A percentile compares a stretch with the other conserved stretches of the same genome.
Conservation (phyloP, 2,329 filamentous ascomycete species). For the Nigrograna mackinnonii region DNA sequence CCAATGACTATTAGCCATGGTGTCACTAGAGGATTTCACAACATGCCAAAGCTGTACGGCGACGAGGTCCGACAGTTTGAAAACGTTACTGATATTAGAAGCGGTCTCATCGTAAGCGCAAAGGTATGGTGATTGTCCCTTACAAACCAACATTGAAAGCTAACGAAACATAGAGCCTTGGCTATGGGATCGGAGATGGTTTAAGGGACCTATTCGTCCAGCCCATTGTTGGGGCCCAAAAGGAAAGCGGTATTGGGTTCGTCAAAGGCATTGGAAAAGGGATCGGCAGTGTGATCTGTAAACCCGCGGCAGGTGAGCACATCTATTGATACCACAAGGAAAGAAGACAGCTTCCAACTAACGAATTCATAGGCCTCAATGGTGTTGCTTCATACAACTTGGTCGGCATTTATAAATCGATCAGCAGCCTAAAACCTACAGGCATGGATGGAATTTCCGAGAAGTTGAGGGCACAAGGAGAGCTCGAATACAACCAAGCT, state of each 20-base stretch:
- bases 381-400: constrained; percentile 64
- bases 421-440: constrained; percentile 26
- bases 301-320: constrained; percentile 66
- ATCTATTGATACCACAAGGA: not conserved
- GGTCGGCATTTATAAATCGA: constrained; percentile 64
- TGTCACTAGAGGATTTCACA: constrained; percentile 81
- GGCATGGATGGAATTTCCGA: constrained; percentile 15
- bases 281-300: constrained; percentile 65
- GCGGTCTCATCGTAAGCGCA: constrained; percentile 73
- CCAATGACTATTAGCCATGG: constrained; percentile 83
- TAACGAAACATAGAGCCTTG: constrained; percentile 59
- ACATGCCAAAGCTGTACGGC: constrained; percentile 80
- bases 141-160: not conserved
- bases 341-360: not conserved
- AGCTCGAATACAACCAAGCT: constrained; percentile 19
- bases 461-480: constrained; percentile 14
- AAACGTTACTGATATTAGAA: constrained; percentile 74
- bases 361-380: constrained; percentile 48
- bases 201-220: constrained; percentile 79
- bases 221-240: constrained; percentile 67
- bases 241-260: constrained; percentile 66
- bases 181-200: constrained; percentile 76
- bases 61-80: constrained; percentile 75
- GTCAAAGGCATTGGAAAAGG: constrained; percentile 81
- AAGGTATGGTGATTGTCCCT: constrained; percentile 56